Evolutionary conservation across 768 basidiomycete genomes (phyloP), one percentile per base, ranked within the genome.

Genomic region (Cantharellus anzutake): DNA sequence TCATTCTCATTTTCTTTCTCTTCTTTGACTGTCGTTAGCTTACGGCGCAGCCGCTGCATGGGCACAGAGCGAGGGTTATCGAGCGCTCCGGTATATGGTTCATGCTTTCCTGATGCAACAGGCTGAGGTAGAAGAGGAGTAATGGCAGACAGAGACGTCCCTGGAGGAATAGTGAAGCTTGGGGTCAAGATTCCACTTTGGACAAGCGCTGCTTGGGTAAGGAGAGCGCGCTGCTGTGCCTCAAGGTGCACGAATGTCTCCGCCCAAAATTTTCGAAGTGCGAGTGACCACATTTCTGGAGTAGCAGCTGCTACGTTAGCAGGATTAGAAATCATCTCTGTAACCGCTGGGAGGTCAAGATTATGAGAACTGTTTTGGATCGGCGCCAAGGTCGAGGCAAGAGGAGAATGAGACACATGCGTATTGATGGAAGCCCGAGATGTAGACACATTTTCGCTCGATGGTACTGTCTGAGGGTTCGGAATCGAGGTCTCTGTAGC

Each of bases 261-360:
- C n/a, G 40, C 4, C 59, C 59, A 60, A 41, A 60, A 60, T 16
- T 40, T 5, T n/a, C 50, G 51, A 39, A 60, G 52, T 11, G 59
- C 52, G 5, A 39, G 16, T 4, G 50, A 29, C 51, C 50, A 55
- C 14, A 55, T 35, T 34, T 52, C 51, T n/a, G 50, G 29, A 4
- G 58, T n/a, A 20, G 51, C 5, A 11, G 42, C 11, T 7, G 35
- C 11, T 11, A 7, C 38, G 11, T 11, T 37, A 37, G 14, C 52
- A 55, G 52, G 11, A 37, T 55, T 11, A 7, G 52, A 55, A 37
- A 55, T 11, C 52, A 55, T 11, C 11, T 37, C 52, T 7, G 52
- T 37, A 7, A 55, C 35, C 11, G 44, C 44, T 11, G 44, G 44
- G 44, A 48, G 44, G 20, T 29, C 20, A 29, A 29, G 20, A 29